Base-by-base conservation (phyloP, 1,284 basidiomycete species). In the Hypsizygus ulmarius region DNA sequence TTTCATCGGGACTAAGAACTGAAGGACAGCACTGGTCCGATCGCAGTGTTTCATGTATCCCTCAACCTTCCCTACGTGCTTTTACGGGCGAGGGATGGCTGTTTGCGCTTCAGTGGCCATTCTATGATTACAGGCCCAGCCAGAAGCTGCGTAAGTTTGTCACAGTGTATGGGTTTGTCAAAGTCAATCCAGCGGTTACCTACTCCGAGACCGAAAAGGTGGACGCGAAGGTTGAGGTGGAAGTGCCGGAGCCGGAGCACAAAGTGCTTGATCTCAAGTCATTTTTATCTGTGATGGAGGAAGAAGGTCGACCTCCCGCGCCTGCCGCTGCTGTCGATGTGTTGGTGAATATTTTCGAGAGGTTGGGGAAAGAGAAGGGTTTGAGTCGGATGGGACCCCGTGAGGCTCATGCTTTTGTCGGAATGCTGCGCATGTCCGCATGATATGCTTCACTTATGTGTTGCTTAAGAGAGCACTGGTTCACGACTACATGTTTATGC, bases 11-110 rank as follows among this genome's bases (percentile, higher is more conserved):
- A 12, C 18, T 50, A 25, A 42, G 41, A 15, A 33, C 32, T 8
- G 16, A 16, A 2, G 35, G n/a, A 2, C 47, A 45, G 34, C 36
- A 15, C 4, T 55, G 47, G 47, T 15, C 14, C 12, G 25, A 28
- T 8, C 45, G 51, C 7, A 48, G 10, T 3, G 43, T 55, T 1
- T 42, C 45, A 2, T 37, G 49, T 29, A 14, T 51, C 7, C 16
- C 53, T 9, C 43, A 25, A 16, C 10, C 7, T 7, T 46, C 30
- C 21, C 8, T 34, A 16, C 29, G 39, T 11, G 29, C 36, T 29
- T 36, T 45, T 6, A 14, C 16, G 43, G 43, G 3, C 16, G 47
- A 53, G 43, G 48, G 51, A 8, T 53, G 47, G 48, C 32, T 47
- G 4, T 50, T 53, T 8, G 47, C 30, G 11, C 36, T 45, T 34